Evolutionary conservation across 192 early-diverging fungal species (phyloP), one percentile per base, ranked within the genome.

Genomic region (Backusella sp.): DNA sequence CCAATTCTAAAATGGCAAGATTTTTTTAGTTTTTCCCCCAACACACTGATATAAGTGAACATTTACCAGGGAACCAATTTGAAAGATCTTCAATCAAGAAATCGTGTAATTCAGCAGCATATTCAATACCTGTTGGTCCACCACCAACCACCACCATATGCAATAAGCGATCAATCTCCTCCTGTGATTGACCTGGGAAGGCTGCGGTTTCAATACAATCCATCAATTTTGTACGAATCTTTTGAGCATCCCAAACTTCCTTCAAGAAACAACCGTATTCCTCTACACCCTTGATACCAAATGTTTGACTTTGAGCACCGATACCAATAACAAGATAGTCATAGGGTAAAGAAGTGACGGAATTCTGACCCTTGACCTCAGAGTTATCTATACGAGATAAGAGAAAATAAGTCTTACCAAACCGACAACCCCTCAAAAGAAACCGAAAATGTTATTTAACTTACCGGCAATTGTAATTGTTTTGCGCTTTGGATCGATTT

Each of bases 41-140:
- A 32, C 32, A 32, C 32, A 32, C 32, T 32, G 32, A 32, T 2
- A 3, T 53, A 19, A 36, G 39, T 59, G 3, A 15, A 42, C 11
- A 17, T 17, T 17, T 73, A 82, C 74, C 81, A 19, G 94, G 92
- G 85, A 93, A 95, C 92, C 91, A 92, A 28, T 74, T 76, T 19
- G 87, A 80, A 44, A 93, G 69, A 78, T 95, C 94, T 26, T 93
- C 92, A 76, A 87, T 80, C 74, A 94, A 82, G 80, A 95, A 95
- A 80, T 95, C 93, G 79, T 93, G 88, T 44, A 95, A 84, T 85
- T 94, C 93, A 26, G 92, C 93, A 7, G 93, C 92, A 76, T 95
- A 95, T 79, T 95, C 87, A 15, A 80, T 68, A 76, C 79, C 79
- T 8, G 87, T 90, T 32, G 88, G 87, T 11, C 88, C 89, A 56